Evolutionary conservation across 1,284 basidiomycete species (phyloP), one percentile per base, ranked within the genome.

Genomic region (Flammula alnicola): DNA sequence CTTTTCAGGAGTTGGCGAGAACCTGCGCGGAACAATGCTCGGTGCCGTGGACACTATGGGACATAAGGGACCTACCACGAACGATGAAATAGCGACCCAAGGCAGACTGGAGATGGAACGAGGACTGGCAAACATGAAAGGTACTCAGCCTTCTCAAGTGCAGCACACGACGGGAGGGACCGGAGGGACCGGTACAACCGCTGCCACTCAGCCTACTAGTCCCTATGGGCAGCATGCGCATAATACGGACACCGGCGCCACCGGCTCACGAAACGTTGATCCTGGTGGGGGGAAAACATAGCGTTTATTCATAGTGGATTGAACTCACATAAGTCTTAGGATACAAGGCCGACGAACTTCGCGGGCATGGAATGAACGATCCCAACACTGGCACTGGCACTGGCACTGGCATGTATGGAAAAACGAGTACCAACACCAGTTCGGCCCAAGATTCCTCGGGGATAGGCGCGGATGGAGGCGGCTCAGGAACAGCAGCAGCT

Each of bases 81-180:
- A 70, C 45, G 69, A 72, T 30, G 64, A 67, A 19, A 64, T 70
- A 9, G 63, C 63, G 2, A 52, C 52, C 3, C 48, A 62, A 25
- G 69, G 70, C 4, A 59, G 66, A 16, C 32, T 59, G 36, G 68
- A 73, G 47, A 60, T 60, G 35, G 58, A 67, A 47, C 55, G 66
- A 26, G 70, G 68, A 1, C 48, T 69, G 44, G 60, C 53, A 0
- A 58, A 53, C 10, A 19, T 55, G 26, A 49, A 41, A 44, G 46
- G 56, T 32, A 30, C 47, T 30, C 40, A 51, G 25, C 5, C 36
- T 30, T 39, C 37, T 47, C 44, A 39, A 16, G 14, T 25, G n/a
- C n/a, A n/a, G n/a, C n/a, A n/a, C n/a, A n/a, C n/a, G n/a, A n/a
- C n/a, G n/a, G n/a, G n/a, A n/a, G n/a, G n/a, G n/a, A n/a, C n/a